phyloP scores from a whole-genome alignment of 2,329 filamentous ascomycete genomes.

The Hirsutella thompsonii region DNA sequence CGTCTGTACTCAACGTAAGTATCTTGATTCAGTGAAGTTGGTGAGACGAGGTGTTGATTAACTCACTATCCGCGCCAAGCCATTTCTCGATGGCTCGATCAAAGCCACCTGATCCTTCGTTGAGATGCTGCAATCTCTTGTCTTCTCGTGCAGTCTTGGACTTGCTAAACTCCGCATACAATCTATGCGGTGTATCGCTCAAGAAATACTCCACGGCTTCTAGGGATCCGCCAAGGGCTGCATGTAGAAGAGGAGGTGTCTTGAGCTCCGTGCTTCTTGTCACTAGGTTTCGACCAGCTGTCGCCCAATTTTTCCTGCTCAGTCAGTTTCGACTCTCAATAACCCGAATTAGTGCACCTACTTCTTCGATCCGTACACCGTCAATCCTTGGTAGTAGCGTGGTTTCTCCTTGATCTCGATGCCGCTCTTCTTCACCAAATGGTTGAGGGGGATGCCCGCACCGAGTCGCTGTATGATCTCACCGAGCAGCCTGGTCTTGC shows the following conservation, averaged over 20 bases:
- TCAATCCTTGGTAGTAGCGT: constrained; percentile 63
- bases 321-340: not conserved
- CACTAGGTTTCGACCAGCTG: constrained; percentile 38
- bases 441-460: constrained; percentile 54
- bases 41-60: not conserved
- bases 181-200: constrained; percentile 52
- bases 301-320: constrained; percentile 43
- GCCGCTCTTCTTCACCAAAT: constrained; percentile 53
- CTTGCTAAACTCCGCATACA: constrained; percentile 54
- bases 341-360: constrained; percentile 26
- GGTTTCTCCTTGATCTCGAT: constrained; percentile 51
- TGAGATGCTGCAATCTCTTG: constrained; percentile 46
- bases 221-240: constrained; percentile 44
- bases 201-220: constrained; percentile 66
- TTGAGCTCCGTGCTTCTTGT: constrained; percentile 25
- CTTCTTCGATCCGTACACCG: constrained; percentile 61
- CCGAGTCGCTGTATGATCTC: constrained; percentile 54
- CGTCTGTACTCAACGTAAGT: constrained; percentile 25
- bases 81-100: constrained; percentile 49
- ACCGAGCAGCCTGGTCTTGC: constrained; percentile 43
- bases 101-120: constrained; percentile 46
- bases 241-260: constrained; percentile 46
- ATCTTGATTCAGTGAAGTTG: not conserved
- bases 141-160: constrained; percentile 49
- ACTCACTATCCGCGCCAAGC: constrained; percentile 46